Evolutionary conservation across 2,329 filamentous ascomycete species (phyloP).

Genomic region (Paecilomyces dactylethromorphus): DNA sequence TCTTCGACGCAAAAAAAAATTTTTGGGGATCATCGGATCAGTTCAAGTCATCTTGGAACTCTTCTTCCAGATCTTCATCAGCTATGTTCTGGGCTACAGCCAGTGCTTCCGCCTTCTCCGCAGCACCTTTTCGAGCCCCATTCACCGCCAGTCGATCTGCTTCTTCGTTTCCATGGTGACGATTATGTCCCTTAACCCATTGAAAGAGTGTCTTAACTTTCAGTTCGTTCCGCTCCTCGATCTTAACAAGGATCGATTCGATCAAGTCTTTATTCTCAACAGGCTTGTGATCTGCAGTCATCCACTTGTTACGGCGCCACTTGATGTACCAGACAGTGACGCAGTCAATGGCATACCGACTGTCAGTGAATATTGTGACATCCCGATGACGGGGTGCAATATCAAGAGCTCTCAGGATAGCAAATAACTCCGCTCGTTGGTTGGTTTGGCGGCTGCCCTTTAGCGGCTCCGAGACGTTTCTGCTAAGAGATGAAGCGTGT

Average conservation of each 20-base stretch:
- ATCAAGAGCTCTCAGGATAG: constrained; percentile 76
- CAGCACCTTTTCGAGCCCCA: constrained; percentile 46
- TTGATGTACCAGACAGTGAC: constrained; percentile 73
- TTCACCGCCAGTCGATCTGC: constrained; percentile 73
- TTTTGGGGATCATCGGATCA: neutral
- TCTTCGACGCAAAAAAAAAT: neutral
- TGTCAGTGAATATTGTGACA: constrained; percentile 80
- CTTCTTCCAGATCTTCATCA: constrained; percentile 21
- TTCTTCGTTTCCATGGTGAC: constrained; percentile 66
- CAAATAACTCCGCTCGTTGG: constrained; percentile 90
- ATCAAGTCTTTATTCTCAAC: constrained; percentile 88
- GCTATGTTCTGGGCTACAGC: constrained; percentile 15
- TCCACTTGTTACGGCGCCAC: constrained; percentile 75
- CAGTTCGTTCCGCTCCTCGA: constrained; percentile 59
- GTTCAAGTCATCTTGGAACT: constrained; percentile 5
- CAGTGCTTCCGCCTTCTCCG: constrained; percentile 20
- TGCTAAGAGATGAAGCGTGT: constrained; percentile 26
- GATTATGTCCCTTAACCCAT: constrained; percentile 85
- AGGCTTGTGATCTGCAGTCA: constrained; percentile 59
- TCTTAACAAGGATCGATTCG: constrained; percentile 61
- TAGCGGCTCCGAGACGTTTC: constrained; percentile 71
- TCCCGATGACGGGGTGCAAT: constrained; percentile 60
- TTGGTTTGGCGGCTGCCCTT: constrained; percentile 76
- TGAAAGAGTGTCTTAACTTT: constrained; percentile 63
- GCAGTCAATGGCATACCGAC: constrained; percentile 84